These are phyloP conservation scores for Hirschioporus abietinus DNA, from an alignment of 768 basidiomycete genomes.

Conservation along the genomic window DNA sequence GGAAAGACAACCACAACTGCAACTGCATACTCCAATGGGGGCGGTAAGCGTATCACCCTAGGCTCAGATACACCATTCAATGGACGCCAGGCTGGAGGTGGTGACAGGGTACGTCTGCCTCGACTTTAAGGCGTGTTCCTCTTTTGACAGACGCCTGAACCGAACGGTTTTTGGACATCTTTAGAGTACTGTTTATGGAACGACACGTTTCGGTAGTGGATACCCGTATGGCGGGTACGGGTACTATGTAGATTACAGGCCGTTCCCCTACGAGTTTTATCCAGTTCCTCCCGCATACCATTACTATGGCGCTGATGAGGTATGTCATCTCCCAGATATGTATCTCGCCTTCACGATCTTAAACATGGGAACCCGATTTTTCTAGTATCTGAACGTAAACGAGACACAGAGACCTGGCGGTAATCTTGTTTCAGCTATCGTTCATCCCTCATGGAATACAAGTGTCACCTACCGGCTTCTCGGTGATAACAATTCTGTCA, in stretches of 20 bases:
- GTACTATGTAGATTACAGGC: constrained; percentile 40
- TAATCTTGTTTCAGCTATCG: constrained; percentile 1
- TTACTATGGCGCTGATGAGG: constrained; percentile 7
- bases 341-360: background rate
- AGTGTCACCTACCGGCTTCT: constrained; percentile 36
- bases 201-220: constrained; percentile 48
- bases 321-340: background rate
- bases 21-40: constrained; percentile 1
- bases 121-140: background rate
- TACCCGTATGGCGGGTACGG: constrained; percentile 43
- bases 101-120: constrained; percentile 27
- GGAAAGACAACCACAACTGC: background rate
- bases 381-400: constrained; percentile 5
- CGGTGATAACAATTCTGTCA: constrained; percentile 43
- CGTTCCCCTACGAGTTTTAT: constrained; percentile 47
- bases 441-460: background rate
- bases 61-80: constrained; percentile 15
- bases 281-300: constrained; percentile 5
- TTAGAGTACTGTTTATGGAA: constrained; percentile 25
- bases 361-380: background rate
- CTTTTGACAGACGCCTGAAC: background rate
- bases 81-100: constrained; percentile 45
- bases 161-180: background rate
- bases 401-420: constrained; percentile 8
- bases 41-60: background rate